These are phyloP conservation scores for Blastomyces gilchristii DNA, from an alignment of 2,329 filamentous ascomycete genomes.

Conservation along the genomic window DNA sequence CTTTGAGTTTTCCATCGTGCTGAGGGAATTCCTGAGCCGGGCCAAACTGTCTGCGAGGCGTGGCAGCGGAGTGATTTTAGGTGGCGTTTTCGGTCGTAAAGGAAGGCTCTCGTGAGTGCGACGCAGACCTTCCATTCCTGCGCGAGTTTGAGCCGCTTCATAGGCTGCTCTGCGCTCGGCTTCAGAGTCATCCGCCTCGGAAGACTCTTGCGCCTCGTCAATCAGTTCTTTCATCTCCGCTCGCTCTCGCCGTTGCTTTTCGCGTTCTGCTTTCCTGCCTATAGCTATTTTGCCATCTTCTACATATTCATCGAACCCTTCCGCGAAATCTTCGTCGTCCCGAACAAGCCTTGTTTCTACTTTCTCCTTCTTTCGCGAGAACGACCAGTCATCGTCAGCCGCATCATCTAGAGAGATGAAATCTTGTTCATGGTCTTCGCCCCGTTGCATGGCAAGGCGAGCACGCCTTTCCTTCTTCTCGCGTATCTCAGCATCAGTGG, in stretches of 20 bases:
- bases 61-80: slow-evolving; percentile 68
- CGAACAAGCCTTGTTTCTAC: slow-evolving; percentile 63
- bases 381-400: slow-evolving; percentile 37
- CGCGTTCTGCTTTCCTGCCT: slow-evolving; percentile 66
- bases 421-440: slow-evolving; percentile 18
- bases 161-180: slow-evolving; percentile 63
- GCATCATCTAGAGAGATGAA: slow-evolving; percentile 36
- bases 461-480: slow-evolving; percentile 85
- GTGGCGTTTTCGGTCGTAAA: slow-evolving; percentile 48
- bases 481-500: slow-evolving; percentile 72
- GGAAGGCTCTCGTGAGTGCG: slow-evolving; percentile 28
- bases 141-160: slow-evolving; percentile 73
- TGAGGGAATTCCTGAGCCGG: slow-evolving; percentile 51
- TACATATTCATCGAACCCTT: slow-evolving; percentile 87
- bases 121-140: slow-evolving; percentile 66
- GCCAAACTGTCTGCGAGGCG: slow-evolving; percentile 58
- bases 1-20: slow-evolving; percentile 54
- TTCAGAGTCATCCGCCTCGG: slow-evolving; percentile 55
- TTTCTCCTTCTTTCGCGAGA: slow-evolving; percentile 49
- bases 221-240: slow-evolving; percentile 78
- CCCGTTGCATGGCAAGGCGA: slow-evolving; percentile 61
- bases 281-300: slow-evolving; percentile 73
- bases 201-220: slow-evolving; percentile 59
- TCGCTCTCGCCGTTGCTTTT: slow-evolving; percentile 54
- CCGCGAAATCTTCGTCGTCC: slow-evolving; percentile 85